phyloP scores from a whole-genome alignment of 2,329 filamentous ascomycete species.

The Cladophialophora bantiana region DNA sequence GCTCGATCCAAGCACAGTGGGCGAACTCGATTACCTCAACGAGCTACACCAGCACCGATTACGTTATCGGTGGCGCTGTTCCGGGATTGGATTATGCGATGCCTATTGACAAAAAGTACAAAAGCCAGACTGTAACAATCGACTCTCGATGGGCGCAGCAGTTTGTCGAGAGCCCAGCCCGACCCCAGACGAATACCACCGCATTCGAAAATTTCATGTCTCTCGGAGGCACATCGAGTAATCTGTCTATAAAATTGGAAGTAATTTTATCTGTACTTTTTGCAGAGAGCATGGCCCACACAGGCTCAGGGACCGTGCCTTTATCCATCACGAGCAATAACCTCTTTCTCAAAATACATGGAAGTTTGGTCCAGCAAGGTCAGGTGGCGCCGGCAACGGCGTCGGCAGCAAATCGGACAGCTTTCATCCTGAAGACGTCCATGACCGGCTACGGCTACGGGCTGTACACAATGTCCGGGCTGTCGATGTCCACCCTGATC shows the following conservation, averaged over 20 bases:
- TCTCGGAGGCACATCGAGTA: neutral
- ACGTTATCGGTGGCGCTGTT: neutral
- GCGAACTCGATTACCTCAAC: neutral
- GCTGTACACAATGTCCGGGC: neutral
- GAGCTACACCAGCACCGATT: neutral
- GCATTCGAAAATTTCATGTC: neutral
- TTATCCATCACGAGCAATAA: neutral
- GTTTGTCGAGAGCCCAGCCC: neutral
- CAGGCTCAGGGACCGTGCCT: too few relatives aligned
- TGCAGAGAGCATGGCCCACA: neutral
- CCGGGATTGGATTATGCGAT: neutral
- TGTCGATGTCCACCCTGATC: too few relatives aligned
- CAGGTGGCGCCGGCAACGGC: neutral
- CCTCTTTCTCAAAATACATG: neutral
- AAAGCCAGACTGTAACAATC: neutral
- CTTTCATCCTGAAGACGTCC: neutral
- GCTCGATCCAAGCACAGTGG: neutral
- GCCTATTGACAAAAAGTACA: neutral
- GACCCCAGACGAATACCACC: neutral
- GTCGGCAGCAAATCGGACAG: too few relatives aligned
- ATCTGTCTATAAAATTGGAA: neutral
- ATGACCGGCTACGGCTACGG: neutral
- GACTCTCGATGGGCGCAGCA: neutral
- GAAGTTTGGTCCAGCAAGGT: neutral
- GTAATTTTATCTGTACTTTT: neutral